These are phyloP conservation scores for Lichtheimia hyalospora DNA, from an alignment of 371 early-diverging fungal species.

Conservation along the genomic window DNA sequence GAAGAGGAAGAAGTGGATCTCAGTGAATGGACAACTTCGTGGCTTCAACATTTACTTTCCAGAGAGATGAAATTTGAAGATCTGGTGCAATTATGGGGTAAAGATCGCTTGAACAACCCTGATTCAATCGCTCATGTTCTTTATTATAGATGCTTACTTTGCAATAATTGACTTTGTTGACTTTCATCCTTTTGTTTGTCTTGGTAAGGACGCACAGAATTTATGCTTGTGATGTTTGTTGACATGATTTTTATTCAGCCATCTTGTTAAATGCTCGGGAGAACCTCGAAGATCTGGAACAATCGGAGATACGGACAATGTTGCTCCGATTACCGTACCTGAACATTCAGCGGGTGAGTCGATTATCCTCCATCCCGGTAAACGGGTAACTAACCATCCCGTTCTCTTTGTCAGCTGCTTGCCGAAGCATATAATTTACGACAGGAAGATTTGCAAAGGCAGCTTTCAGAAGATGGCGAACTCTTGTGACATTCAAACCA, in stretches of 20 bases:
- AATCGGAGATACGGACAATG: slow-evolving; percentile 86
- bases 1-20: slow-evolving; percentile 94
- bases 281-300: slow-evolving; percentile 87
- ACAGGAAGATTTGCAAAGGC: slow-evolving; percentile 63
- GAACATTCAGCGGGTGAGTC: slow-evolving; percentile 70
- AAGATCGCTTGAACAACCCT: background rate
- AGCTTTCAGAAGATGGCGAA: slow-evolving; percentile 38
- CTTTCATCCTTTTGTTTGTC: slow-evolving; percentile 78
- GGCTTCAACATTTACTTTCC: slow-evolving; percentile 79
- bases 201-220: slow-evolving; percentile 42
- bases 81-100: slow-evolving; percentile 82
- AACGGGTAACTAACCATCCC: background rate
- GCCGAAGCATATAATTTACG: slow-evolving; percentile 65
- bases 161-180: slow-evolving; percentile 69
- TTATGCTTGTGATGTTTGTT: background rate
- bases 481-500: slow-evolving; percentile 9
- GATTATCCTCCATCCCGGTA: background rate
- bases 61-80: slow-evolving; percentile 81
- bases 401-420: slow-evolving; percentile 39
- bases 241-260: slow-evolving; percentile 32
- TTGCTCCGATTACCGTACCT: slow-evolving; percentile 76
- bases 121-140: background rate
- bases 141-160: slow-evolving; percentile 73
- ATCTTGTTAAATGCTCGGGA: slow-evolving; percentile 71
- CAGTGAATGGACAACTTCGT: slow-evolving; percentile 89